These are phyloP conservation scores for Polyporus tsugae DNA, from an alignment of 1,284 basidiomycete genomes.

Conservation along the genomic window DNA sequence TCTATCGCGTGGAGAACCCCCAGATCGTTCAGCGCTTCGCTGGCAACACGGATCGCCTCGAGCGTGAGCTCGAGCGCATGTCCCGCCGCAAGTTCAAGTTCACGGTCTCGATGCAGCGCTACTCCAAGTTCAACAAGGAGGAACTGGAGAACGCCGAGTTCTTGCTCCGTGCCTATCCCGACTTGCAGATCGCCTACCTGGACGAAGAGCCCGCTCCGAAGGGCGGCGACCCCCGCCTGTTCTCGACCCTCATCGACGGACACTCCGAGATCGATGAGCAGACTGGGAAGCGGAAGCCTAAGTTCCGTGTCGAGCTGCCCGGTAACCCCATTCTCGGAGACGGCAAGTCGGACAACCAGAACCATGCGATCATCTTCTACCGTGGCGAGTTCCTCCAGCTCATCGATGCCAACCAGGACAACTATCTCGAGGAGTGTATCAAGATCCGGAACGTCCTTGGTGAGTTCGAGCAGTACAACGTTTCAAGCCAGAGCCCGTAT, in stretches of 20 bases:
- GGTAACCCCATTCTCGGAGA: constrained; percentile 99
- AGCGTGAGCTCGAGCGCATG: constrained; percentile 98
- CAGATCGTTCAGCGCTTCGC: constrained; percentile 97
- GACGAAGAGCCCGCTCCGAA: constrained; percentile 94
- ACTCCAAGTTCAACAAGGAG: constrained; percentile 99
- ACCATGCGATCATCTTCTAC: constrained; percentile 99
- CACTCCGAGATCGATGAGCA: constrained; percentile 95
- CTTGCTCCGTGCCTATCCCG: constrained; percentile 96
- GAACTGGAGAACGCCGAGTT: constrained; percentile 99
- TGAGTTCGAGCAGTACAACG: constrained; percentile 96
- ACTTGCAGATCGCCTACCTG: constrained; percentile 97
- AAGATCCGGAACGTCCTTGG: constrained; percentile 98
- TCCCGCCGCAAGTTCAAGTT: constrained; percentile 99
- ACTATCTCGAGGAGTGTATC: constrained; percentile 98
- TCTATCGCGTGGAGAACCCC: constrained; percentile 99
- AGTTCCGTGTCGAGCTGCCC: constrained; percentile 97
- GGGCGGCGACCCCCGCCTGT: constrained; percentile 90
- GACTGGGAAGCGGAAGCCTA: constrained; percentile 92
- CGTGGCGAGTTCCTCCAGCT: constrained; percentile 99
- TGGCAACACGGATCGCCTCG: constrained; percentile 96
- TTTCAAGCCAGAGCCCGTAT: constrained; percentile 95
- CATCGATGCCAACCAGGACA: constrained; percentile 99
- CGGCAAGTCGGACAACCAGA: constrained; percentile 99
- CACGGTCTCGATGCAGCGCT: constrained; percentile 98
- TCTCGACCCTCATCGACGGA: constrained; percentile 95